Conservation (phyloP, 2,329 filamentous ascomycete species). For the Penicillium expansum region DNA sequence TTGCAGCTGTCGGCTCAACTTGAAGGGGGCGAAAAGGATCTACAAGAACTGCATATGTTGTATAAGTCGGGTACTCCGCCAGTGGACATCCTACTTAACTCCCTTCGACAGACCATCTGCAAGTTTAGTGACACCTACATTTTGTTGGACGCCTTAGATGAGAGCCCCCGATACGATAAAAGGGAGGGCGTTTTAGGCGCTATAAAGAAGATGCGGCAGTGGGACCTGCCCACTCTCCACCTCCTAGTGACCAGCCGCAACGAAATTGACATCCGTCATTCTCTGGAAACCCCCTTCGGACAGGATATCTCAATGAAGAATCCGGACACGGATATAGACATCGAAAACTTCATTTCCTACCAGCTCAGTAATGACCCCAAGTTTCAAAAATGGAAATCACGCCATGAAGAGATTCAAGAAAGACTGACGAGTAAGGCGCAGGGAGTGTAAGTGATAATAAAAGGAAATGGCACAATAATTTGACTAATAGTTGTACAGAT, state of each 20-base stretch:
- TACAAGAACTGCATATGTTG: conserved; percentile 10
- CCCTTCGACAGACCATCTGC: background rate
- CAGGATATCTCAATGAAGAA: conserved; percentile 4
- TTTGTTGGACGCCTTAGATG: conserved; percentile 15
- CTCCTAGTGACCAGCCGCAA: conserved; percentile 27
- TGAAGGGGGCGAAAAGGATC: conserved; percentile 10
- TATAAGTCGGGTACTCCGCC: background rate
- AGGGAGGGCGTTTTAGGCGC: conserved; percentile 6
- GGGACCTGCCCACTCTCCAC: conserved; percentile 21
- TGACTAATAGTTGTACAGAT: conserved; percentile 19
- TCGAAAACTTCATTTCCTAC: conserved; percentile 21
- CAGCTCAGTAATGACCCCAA: conserved; percentile 14
- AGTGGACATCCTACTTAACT: background rate
- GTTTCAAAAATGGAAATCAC: conserved; percentile 14
- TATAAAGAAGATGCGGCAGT: background rate
- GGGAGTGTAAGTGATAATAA: conserved; percentile 9
- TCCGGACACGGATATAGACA: conserved; percentile 21
- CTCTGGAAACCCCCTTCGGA: background rate
- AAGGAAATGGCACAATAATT: background rate
- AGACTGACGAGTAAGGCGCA: conserved; percentile 1
- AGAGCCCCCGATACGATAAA: conserved; percentile 7
- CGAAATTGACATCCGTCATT: conserved; percentile 7
- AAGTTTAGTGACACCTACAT: conserved; percentile 4
- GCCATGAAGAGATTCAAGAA: conserved; percentile 11
- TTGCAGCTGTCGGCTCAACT: conserved; percentile 27